Evolutionary conservation across 2,329 filamentous ascomycete genomes (phyloP).

Genomic region (Verticillium longisporum): DNA sequence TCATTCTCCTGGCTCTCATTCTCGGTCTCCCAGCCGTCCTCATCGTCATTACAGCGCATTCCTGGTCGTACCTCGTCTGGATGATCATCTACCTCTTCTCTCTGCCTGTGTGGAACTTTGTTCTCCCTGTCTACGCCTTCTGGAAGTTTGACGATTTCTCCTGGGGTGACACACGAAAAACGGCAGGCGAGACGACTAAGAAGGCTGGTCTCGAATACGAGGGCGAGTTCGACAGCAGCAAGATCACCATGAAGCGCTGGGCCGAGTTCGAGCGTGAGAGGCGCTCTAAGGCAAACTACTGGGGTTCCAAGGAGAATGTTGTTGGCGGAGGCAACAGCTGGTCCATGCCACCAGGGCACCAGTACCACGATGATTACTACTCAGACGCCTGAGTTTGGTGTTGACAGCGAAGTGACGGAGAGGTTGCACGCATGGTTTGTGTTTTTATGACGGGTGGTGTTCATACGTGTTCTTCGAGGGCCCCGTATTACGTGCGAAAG

Average conservation of each 20-base stretch:
- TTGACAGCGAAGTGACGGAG: slow-evolving; percentile 1
- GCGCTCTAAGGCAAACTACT: slow-evolving; percentile 41
- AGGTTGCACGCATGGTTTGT: neutral
- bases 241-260: slow-evolving; percentile 99
- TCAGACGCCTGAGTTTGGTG: slow-evolving; percentile 36
- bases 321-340: slow-evolving; percentile 33
- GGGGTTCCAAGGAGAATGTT: slow-evolving; percentile 47
- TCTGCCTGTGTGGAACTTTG: slow-evolving; percentile 94
- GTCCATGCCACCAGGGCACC: slow-evolving; percentile 33
- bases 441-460: neutral
- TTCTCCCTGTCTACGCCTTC: slow-evolving; percentile 88
- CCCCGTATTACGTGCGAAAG: slow-evolving; percentile 1
- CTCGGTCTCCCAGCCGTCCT: slow-evolving; percentile 87
- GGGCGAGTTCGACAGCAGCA: slow-evolving; percentile 95
- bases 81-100: slow-evolving; percentile 95
- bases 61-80: slow-evolving; percentile 87
- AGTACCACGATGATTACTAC: slow-evolving; percentile 49
- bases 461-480: neutral
- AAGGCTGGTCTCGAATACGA: slow-evolving; percentile 82
- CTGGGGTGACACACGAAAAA: slow-evolving; percentile 97
- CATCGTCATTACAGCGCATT: slow-evolving; percentile 89
- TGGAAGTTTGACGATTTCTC: slow-evolving; percentile 99
- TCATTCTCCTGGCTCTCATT: slow-evolving; percentile 83
- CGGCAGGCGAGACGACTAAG: slow-evolving; percentile 81
- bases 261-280: slow-evolving; percentile 81